Base-by-base conservation (phyloP, 1,284 basidiomycete genomes). In the Bondarzewia mesenterica region DNA sequence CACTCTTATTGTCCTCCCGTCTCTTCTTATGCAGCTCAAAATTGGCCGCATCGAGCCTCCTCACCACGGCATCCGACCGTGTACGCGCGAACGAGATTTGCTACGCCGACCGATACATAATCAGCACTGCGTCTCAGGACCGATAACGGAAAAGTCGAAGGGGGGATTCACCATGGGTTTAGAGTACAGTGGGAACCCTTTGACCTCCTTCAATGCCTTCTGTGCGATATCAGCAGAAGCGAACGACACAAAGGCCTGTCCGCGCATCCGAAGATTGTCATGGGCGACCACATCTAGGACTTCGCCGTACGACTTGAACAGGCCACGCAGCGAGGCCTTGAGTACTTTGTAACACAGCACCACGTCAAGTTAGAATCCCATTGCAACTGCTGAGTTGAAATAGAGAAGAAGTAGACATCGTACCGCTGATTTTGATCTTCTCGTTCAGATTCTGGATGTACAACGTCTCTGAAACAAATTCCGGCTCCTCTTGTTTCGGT, bases 381-480 rank as follows among this genome's bases (percentile, higher is more conserved):
- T n/a, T n/a, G 35, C 35, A 20, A 10, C 39, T 21, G 6, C 18
- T n/a, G 4, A 15, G 16, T 23, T 15, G 40, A 41, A 29, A n/a
- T n/a, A n/a, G n/a, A 37, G 32, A 48, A 41, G 20, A 18, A 47
- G n/a, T n/a, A n/a, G n/a, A n/a, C n/a, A n/a, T n/a, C 73, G 51
- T 50, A 91, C 89, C 83, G 55, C 82, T 80, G 48, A 93, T 74
- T 67, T 91, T 91, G 56, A 99, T 91, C 70, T 90, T 93, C 72
- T 99, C 95, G 66, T 99, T 98, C 61, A 99, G 71, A 68, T 99
- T 99, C 67, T 97, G 91, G 58, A 98, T 85, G 65, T 98, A 99
- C 37, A 99, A 73, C 15, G 95, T 98, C 67, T 95, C 91, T 42
- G 83, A 80, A 29, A 74, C 73, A 54, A 68, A 52, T 57, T 82